Evolutionary conservation across 805 yeast genomes (phyloP), one percentile per base, ranked within the genome.

Genomic region (Starmerella lactis-condensi): DNA sequence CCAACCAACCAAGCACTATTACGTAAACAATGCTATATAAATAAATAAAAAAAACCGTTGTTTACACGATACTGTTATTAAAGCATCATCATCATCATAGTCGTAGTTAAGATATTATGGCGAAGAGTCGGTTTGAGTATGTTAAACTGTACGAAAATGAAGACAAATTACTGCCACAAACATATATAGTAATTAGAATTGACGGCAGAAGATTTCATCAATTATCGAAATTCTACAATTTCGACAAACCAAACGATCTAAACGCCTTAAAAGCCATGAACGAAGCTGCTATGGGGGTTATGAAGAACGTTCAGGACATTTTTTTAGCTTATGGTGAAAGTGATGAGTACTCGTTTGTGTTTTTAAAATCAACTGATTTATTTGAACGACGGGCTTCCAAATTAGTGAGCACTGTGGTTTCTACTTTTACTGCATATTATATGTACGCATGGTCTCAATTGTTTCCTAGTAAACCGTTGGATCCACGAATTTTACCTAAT

Each of bases 161-260:
- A 35, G 69, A 69, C 41, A 54, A 56, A 19, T 61, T 89, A 4
- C 62, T 89, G 1, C 93, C 83, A 2, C 75, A 79, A 35, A 70
- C 91, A 0, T 73, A 72, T 52, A 71, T 89, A 6, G 74, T 89
- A 7, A 67, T 89, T 3, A 62, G 98, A 26, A 70, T 89, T 0
- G 98, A 89, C 47, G 98, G 98, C 1, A 67, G 89, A 40, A 92
- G 93, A 16, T 89, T 89, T 51, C 98, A 89, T 54, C 47, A 48
- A 39, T 75, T 89, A 44, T 72, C 92, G 2, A 64, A 64, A 22
- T 55, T 58, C 35, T 89, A 89, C 51, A 53, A 67, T 3, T 85
- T 89, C 51, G 67, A 52, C 2, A 89, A 89, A 49, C 98, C 98
- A 3, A 89, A 89, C 47, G 98, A 89, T 53, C 38, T 52, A 17